A percentile compares a stretch with the other conserved stretches of the same genome.
These are phyloP conservation scores for Pelargonium cotyledonis DNA, from an alignment of 441 rosid species.

Conservation along the genomic window DNA sequence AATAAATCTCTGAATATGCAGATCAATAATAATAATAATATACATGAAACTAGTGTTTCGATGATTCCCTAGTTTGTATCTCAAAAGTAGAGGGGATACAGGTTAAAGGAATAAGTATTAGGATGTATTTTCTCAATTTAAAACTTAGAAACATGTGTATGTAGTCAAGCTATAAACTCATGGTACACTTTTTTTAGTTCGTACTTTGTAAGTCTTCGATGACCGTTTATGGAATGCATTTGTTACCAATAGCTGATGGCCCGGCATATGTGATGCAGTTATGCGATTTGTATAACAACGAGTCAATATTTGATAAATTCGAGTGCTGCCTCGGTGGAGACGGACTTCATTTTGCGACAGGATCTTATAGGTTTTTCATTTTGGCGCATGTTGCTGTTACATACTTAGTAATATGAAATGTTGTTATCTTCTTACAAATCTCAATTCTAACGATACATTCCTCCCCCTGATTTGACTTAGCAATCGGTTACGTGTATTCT, in stretches of 20 bases:
- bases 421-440: conserved; percentile 1
- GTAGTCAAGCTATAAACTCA: background rate
- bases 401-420: conserved; percentile 11
- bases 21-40: too few species aligned
- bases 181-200: background rate
- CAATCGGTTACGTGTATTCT: conserved; percentile 52
- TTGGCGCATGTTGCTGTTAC: conserved; percentile 13
- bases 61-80: background rate
- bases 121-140: background rate
- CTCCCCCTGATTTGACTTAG: conserved; percentile 29
- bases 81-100: background rate
- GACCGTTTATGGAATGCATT: background rate
- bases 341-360: conserved; percentile 60
- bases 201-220: background rate
- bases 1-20: background rate
- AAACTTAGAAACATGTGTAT: background rate
- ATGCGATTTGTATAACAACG: conserved; percentile 53
- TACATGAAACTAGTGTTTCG: too few species aligned
- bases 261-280: conserved; percentile 39
- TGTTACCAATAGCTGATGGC: conserved; percentile 13
- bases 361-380: conserved; percentile 57
- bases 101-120: background rate
- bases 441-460: conserved; percentile 18
- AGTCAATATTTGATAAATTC: conserved; percentile 67
- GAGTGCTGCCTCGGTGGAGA: conserved; percentile 61